Conservation (phyloP, 2,329 filamentous ascomycete species). For the Paraphoma sp. region DNA sequence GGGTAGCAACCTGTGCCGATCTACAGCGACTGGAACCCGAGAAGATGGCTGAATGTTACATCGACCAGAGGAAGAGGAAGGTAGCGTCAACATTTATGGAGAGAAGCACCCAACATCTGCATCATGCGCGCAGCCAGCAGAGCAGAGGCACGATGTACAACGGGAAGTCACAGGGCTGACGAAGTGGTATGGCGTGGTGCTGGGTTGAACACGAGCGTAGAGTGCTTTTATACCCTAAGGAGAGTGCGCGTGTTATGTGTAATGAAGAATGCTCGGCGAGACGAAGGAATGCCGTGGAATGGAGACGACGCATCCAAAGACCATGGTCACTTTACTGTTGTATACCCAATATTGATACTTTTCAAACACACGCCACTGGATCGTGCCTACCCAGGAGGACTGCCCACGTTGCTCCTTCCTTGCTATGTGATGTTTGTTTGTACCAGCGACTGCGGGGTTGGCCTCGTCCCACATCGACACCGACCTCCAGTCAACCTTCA, state of each 20-base stretch:
- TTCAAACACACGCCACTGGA: background rate
- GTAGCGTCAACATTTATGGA: background rate
- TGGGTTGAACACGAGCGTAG: conserved; percentile 5
- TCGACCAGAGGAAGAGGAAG: conserved; percentile 9
- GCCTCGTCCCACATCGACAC: background rate
- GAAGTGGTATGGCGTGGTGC: conserved; percentile 1
- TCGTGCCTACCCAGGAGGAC: background rate
- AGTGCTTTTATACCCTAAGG: conserved; percentile 3
- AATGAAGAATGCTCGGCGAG: background rate
- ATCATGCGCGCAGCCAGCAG: background rate
- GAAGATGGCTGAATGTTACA: conserved; percentile 4
- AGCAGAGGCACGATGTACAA: background rate
- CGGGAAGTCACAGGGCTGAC: conserved; percentile 13
- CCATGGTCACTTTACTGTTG: background rate
- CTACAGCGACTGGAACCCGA: background rate
- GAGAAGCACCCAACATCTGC: background rate
- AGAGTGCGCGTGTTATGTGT: conserved; percentile 1
- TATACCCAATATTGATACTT: background rate
- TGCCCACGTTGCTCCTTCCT: background rate
- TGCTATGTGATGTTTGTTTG: background rate
- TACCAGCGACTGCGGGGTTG: background rate
- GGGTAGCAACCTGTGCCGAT: conserved; percentile 5
- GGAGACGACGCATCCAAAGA: background rate
- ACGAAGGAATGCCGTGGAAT: conserved; percentile 1
- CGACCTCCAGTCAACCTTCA: background rate